Conservation (phyloP, 176 grass and related monocot species). For the Poa pratensis region DNA sequence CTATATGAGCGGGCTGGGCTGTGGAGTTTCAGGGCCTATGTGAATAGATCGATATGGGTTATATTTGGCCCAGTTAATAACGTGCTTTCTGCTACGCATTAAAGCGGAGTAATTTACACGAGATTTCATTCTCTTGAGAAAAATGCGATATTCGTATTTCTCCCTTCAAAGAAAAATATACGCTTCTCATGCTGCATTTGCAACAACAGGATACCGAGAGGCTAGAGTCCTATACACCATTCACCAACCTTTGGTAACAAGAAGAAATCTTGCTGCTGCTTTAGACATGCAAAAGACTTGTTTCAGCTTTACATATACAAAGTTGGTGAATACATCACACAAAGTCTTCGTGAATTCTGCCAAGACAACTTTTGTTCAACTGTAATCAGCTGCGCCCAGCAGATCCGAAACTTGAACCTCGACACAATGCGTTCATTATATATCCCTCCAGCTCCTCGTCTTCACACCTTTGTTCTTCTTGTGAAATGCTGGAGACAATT, state of each 20-base stretch:
- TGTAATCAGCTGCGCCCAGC: neutral
- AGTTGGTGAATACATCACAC: neutral
- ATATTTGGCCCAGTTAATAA: neutral
- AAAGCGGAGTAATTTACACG: too few relatives aligned
- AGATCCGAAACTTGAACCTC: neutral
- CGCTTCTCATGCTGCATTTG: neutral
- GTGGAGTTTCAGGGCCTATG: neutral
- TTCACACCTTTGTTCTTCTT: neutral
- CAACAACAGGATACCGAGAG: too few relatives aligned
- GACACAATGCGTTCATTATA: too few relatives aligned
- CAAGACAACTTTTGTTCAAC: neutral
- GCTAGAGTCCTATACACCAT: too few relatives aligned
- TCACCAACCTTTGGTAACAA: too few relatives aligned
- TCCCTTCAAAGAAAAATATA: neutral
- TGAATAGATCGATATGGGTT: neutral
- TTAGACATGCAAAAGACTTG: neutral
- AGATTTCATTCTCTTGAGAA: too few relatives aligned
- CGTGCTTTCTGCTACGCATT: too few relatives aligned
- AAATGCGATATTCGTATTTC: neutral
- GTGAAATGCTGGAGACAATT: neutral
- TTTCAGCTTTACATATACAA: neutral
- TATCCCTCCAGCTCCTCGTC: too few relatives aligned
- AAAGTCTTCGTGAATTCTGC: neutral
- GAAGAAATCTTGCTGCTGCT: neutral
- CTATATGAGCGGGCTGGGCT: conserved; percentile 1